Conservation (phyloP, 805 yeast genomes). For the Tanozyma kutaoensis region DNA sequence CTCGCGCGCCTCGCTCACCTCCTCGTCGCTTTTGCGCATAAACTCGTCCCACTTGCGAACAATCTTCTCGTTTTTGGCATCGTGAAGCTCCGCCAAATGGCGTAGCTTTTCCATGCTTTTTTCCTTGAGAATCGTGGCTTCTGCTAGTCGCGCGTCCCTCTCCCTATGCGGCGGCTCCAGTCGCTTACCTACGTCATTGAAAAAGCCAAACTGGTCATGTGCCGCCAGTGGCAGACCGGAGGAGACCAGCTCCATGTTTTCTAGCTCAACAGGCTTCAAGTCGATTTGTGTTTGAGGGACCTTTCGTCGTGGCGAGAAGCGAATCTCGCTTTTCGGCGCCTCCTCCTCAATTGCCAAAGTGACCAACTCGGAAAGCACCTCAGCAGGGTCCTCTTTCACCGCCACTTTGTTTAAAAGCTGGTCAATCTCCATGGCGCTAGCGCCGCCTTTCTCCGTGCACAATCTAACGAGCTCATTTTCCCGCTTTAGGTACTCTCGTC, state of each 20-base stretch:
- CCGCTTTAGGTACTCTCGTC: slow-evolving; percentile 16
- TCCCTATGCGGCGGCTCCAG: background rate
- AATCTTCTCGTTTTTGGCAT: slow-evolving; percentile 23
- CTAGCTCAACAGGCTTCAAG: slow-evolving; percentile 29
- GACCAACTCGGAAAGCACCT: slow-evolving; percentile 14
- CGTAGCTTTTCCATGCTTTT: slow-evolving; percentile 17
- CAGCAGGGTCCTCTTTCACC: slow-evolving; percentile 7
- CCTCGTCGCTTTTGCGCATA: slow-evolving; percentile 7
- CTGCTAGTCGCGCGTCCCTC: too few relatives aligned
- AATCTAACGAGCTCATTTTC: slow-evolving; percentile 20
- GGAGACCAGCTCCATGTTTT: slow-evolving; percentile 8
- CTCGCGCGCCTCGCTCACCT: slow-evolving; percentile 6
- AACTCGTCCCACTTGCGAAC: slow-evolving; percentile 34
- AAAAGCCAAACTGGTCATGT: slow-evolving; percentile 37
- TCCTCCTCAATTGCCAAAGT: slow-evolving; percentile 15
- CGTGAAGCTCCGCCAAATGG: slow-evolving; percentile 30
- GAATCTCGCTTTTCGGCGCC: slow-evolving; percentile 1
- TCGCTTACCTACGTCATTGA: slow-evolving; percentile 12
- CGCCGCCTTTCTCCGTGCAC: slow-evolving; percentile 21
- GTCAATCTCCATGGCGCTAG: slow-evolving; percentile 23
- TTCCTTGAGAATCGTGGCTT: too few relatives aligned
- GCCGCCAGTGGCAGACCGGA: background rate
- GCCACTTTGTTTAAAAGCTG: slow-evolving; percentile 9
- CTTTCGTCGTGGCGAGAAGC: background rate
- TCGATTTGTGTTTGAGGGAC: slow-evolving; percentile 1